Evolutionary conservation across 257 asterid species (phyloP).

Genomic region (Forsythia viridissima): DNA sequence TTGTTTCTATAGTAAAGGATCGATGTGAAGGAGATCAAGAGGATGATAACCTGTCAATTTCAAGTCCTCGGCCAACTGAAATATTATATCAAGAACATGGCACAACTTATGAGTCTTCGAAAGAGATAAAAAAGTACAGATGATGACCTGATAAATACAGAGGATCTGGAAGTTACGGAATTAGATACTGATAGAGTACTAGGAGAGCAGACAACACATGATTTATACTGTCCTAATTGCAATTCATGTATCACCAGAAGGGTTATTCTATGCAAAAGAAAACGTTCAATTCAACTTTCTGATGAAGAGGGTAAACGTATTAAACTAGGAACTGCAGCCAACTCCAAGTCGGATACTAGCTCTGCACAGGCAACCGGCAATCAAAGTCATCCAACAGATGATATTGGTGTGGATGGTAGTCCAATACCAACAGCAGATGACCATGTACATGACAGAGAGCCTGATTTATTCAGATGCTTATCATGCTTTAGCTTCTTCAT

Average conservation of each 20-base stretch:
- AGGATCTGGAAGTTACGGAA: conserved; percentile 21
- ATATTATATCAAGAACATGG: conserved; percentile 19
- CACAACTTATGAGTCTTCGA: conserved; percentile 22
- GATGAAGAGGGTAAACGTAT: conserved; percentile 50
- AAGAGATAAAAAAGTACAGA: conserved; percentile 63
- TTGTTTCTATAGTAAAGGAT: conserved; percentile 11
- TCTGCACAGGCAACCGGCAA: conserved; percentile 22
- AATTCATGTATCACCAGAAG: conserved; percentile 74
- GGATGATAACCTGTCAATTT: background rate
- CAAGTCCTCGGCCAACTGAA: background rate
- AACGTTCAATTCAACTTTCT: conserved; percentile 47
- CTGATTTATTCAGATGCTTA: conserved; percentile 80
- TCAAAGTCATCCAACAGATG: conserved; percentile 28
- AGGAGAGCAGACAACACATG: conserved; percentile 71
- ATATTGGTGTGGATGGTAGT: conserved; percentile 32
- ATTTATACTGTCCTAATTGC: conserved; percentile 50
- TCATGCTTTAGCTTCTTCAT: conserved; percentile 89
- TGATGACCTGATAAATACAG: conserved; percentile 40
- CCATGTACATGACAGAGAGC: conserved; percentile 44
- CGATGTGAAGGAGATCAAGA: background rate
- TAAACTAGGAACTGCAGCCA: conserved; percentile 35
- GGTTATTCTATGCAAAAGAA: conserved; percentile 82
- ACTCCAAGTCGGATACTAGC: conserved; percentile 17
- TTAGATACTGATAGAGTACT: background rate
- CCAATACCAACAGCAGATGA: conserved; percentile 30